Evolutionary conservation across 257 asterid species (phyloP).

Genomic region (Solanum megistacrolobum): DNA sequence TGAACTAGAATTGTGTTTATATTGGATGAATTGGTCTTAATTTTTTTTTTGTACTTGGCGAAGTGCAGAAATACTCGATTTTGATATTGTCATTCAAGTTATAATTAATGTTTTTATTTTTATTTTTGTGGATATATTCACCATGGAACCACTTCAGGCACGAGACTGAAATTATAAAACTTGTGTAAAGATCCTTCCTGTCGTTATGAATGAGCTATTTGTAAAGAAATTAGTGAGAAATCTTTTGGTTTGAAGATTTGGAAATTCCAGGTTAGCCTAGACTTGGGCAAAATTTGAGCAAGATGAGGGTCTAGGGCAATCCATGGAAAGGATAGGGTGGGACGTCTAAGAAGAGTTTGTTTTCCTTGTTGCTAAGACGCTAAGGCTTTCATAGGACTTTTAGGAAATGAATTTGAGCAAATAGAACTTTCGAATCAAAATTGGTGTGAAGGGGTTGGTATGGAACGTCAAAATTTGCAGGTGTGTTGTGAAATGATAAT

Average conservation of each 20-base stretch:
- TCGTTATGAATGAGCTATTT: too few relatives aligned
- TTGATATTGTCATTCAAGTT: neutral
- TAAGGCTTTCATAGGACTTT: neutral
- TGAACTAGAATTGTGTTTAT: neutral
- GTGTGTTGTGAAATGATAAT: neutral
- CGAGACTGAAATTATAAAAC: neutral
- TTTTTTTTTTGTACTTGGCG: neutral
- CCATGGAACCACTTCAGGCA: neutral
- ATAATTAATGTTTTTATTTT: too few relatives aligned
- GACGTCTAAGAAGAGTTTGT: neutral
- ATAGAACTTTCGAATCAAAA: too few relatives aligned
- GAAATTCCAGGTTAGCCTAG: too few relatives aligned
- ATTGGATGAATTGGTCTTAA: neutral
- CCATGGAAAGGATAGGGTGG: too few relatives aligned
- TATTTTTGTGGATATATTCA: neutral
- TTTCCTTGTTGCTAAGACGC: neutral
- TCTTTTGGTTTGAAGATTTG: neutral
- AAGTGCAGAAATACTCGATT: neutral
- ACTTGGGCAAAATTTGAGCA: too few relatives aligned
- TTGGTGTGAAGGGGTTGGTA: neutral
- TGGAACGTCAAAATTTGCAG: neutral
- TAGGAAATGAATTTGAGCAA: neutral
- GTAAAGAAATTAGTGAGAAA: too few relatives aligned
- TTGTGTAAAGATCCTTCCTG: too few relatives aligned
- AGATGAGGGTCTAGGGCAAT: too few relatives aligned